These are phyloP conservation scores for Cercis canadensis DNA, from an alignment of 306 rosid species.

Conservation along the genomic window DNA sequence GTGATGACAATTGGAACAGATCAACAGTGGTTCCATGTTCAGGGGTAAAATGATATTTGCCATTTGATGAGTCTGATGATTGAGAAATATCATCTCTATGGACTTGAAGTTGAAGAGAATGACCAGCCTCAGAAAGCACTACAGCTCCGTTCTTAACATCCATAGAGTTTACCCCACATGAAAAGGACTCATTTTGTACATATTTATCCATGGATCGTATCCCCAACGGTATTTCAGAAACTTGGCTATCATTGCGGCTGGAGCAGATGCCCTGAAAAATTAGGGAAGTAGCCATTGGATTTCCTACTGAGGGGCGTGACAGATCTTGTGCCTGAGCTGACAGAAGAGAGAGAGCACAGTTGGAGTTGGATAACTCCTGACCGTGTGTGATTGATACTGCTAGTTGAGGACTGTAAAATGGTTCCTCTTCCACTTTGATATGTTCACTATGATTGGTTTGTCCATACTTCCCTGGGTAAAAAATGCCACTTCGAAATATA, in stretches of 20 bases:
- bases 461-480: slow-evolving; percentile 53
- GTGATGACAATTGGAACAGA: slow-evolving; percentile 72
- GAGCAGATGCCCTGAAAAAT: slow-evolving; percentile 29
- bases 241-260: slow-evolving; percentile 32
- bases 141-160: slow-evolving; percentile 47
- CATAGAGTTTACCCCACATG: slow-evolving; percentile 39
- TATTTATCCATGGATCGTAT: slow-evolving; percentile 39
- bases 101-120: slow-evolving; percentile 35
- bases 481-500: slow-evolving; percentile 53
- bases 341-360: slow-evolving; percentile 95
- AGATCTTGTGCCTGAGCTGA: slow-evolving; percentile 69
- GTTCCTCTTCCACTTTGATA: slow-evolving; percentile 60
- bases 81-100: slow-evolving; percentile 37
- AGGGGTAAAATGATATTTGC: slow-evolving; percentile 40
- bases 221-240: slow-evolving; percentile 40
- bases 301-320: slow-evolving; percentile 42
- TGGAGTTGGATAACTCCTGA: slow-evolving; percentile 50
- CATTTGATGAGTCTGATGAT: slow-evolving; percentile 27
- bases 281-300: slow-evolving; percentile 39
- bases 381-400: slow-evolving; percentile 37
- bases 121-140: slow-evolving; percentile 37
- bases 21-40: slow-evolving; percentile 62
- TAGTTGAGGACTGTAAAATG: slow-evolving; percentile 47
- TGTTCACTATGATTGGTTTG: slow-evolving; percentile 46
- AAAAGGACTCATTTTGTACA: slow-evolving; percentile 43